These are phyloP conservation scores for Microthlaspi erraticum DNA, from an alignment of 345 rosid species.

Conservation along the genomic window DNA sequence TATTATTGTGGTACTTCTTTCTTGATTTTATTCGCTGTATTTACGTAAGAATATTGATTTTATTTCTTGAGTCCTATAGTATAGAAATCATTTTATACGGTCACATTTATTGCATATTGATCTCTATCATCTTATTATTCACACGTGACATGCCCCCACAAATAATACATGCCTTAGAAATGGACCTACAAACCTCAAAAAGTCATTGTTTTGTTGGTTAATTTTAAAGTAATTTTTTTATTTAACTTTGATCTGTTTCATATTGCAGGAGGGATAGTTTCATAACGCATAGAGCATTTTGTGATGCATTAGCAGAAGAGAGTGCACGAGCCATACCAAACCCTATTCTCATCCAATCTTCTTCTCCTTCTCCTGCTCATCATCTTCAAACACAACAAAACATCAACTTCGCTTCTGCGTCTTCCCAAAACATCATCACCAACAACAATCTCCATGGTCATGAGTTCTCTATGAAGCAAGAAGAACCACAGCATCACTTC, in stretches of 20 bases:
- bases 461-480: slow-evolving; percentile 52
- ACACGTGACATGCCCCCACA: slow-evolving; percentile 48
- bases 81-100: slow-evolving; percentile 22
- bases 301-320: slow-evolving; percentile 88
- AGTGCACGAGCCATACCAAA: slow-evolving; percentile 61
- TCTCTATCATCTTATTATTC: slow-evolving; percentile 36
- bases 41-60: not conserved
- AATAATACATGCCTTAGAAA: slow-evolving; percentile 32
- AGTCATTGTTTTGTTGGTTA: not conserved
- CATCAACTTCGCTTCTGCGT: slow-evolving; percentile 13
- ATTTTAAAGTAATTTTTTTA: not conserved
- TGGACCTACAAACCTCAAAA: slow-evolving; percentile 36
- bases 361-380: slow-evolving; percentile 18
- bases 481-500: slow-evolving; percentile 49
- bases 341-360: slow-evolving; percentile 46
- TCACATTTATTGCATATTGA: slow-evolving; percentile 37
- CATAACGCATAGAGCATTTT: slow-evolving; percentile 90
- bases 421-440: slow-evolving; percentile 22
- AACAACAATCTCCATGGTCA: slow-evolving; percentile 43
- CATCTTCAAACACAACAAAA: slow-evolving; percentile 26
- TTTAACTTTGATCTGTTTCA: not conserved
- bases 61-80: not conserved
- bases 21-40: not conserved
- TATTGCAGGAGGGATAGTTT: slow-evolving; percentile 79
- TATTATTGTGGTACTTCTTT: slow-evolving; percentile 33